Conservation (phyloP, 2,329 filamentous ascomycete genomes). For the Aspergillus pseudoviridinutans region DNA sequence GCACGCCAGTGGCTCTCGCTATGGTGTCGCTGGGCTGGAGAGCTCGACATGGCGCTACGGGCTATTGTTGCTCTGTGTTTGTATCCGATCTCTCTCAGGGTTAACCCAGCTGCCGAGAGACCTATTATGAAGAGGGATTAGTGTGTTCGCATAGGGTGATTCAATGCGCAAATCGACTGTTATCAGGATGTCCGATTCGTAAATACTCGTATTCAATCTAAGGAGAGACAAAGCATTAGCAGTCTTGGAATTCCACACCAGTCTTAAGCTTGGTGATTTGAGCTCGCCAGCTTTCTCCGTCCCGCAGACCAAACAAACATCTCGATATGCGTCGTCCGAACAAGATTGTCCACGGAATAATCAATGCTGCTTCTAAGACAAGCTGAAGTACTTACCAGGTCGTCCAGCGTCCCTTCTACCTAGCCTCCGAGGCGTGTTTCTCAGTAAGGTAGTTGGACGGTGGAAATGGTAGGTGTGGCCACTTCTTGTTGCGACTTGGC, state of each 20-base stretch:
- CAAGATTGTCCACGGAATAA: background rate
- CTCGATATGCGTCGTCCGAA: background rate
- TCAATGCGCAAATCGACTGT: background rate
- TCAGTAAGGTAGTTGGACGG: background rate
- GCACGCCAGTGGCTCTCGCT: conserved; percentile 60
- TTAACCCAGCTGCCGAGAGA: background rate
- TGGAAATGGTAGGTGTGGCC: background rate
- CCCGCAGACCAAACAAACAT: background rate
- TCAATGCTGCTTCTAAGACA: background rate
- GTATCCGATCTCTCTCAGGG: background rate
- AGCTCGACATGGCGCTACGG: conserved; percentile 67
- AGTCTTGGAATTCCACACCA: background rate
- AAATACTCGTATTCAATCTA: background rate
- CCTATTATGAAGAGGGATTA: background rate
- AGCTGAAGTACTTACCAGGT: background rate
- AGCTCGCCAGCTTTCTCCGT: background rate
- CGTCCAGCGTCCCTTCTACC: background rate
- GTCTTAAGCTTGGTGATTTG: background rate
- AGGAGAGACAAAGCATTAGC: background rate
- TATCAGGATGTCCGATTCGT: background rate
- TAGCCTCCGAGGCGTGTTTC: background rate
- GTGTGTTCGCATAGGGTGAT: background rate
- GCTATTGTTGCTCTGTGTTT: conserved; percentile 56
- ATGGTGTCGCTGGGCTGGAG: conserved; percentile 60
- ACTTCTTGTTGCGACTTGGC: background rate